phyloP scores from a whole-genome alignment of 73 alveolate species.

The Symbiodinium natans region DNA sequence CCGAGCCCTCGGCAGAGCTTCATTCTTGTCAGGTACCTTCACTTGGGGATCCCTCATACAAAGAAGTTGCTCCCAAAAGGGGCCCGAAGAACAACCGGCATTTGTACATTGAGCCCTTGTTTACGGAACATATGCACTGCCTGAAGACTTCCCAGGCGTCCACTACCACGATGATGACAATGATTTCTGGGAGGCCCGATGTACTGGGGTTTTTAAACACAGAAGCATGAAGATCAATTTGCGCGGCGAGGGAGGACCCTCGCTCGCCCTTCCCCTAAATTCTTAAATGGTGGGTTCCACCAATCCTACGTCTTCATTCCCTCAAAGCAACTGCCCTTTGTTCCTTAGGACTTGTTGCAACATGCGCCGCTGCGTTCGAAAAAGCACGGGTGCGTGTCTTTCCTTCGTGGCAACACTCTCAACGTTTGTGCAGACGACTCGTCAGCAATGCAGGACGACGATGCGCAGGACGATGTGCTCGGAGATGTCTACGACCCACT shows the following conservation, averaged over 20 bases:
- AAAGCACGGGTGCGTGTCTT: no score
- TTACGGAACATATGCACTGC: no score
- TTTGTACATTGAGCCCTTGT: no score
- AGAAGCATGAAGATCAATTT: no score
- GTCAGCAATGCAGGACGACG: neutral
- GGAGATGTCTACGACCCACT: conserved; percentile 45
- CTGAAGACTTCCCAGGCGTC: conserved; percentile 20
- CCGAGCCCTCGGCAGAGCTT: neutral
- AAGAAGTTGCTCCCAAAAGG: no score
- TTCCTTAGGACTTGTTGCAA: neutral
- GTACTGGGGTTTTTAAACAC: no score
- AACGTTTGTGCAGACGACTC: neutral
- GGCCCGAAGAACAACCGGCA: no score
- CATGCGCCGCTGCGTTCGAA: neutral
- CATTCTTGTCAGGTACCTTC: neutral
- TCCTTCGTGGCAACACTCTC: neutral
- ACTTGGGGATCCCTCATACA: neutral
- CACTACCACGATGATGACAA: conserved; percentile 67
- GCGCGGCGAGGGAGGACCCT: no score
- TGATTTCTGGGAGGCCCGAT: conserved; percentile 59
- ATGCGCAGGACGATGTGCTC: neutral
- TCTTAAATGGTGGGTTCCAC: no score
- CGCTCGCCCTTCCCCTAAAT: no score
- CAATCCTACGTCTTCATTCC: no score
- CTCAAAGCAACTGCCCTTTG: neutral